A percentile compares a stretch with the other conserved stretches of the same genome.
Conservation (phyloP, 2,329 filamentous ascomycete genomes). For the Pseudogymnoascus sp. region DNA sequence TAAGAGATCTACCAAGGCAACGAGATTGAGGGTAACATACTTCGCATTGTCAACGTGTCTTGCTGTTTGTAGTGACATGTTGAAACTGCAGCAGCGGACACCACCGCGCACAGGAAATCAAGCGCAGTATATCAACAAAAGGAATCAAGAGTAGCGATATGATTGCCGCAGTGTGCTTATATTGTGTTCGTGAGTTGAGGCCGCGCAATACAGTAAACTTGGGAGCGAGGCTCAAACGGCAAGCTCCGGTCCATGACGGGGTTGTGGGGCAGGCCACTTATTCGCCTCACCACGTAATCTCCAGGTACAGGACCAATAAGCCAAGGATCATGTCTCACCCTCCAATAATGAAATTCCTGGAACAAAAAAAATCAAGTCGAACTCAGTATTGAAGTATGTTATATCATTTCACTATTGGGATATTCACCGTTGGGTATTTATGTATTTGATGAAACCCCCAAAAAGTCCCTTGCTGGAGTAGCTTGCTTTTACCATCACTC, state of each 20-base stretch:
- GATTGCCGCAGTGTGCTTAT: not conserved
- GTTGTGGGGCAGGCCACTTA: not conserved
- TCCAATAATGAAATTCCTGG: not conserved
- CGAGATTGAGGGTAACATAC: not conserved
- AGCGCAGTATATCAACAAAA: not conserved
- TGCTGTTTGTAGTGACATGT: conserved; percentile 9
- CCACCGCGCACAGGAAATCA: not conserved
- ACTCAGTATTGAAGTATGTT: not conserved
- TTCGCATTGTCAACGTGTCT: conserved; percentile 10
- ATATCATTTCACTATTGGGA: not conserved
- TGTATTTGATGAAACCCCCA: not conserved
- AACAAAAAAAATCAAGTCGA: not conserved
- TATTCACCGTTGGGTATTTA: not conserved
- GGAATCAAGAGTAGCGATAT: not conserved
- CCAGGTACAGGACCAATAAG: not conserved
- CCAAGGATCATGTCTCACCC: not conserved
- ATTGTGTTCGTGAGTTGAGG: not conserved
- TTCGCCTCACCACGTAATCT: conserved; percentile 6
- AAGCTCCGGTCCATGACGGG: conserved; percentile 6
- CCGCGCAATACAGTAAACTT: conserved; percentile 3
- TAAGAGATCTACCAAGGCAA: not conserved
- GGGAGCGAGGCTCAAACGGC: conserved; percentile 4
- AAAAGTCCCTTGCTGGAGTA: not conserved
- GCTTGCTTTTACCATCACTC: not conserved
- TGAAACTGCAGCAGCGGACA: conserved; percentile 2